Percentiles rank a stretch among this genome's conserved stretches.
Conservation (phyloP, 2,329 filamentous ascomycete genomes). For the Bipolaris victoriae region DNA sequence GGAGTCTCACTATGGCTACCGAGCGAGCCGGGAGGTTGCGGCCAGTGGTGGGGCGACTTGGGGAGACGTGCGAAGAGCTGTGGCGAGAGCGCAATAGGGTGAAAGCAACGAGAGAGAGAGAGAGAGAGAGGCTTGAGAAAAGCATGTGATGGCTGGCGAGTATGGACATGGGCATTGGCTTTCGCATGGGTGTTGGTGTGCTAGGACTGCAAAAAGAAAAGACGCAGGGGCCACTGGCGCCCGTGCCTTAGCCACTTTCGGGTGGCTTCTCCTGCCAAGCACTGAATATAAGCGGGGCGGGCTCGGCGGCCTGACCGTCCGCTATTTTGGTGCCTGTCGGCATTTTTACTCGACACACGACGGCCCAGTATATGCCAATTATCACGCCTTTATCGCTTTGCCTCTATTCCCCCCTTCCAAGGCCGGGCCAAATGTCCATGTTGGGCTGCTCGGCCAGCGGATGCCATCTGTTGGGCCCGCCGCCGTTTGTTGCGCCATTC, state of each 20-base stretch:
- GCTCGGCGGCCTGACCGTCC: conserved; percentile 19
- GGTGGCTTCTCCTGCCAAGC: conserved; percentile 43
- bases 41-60: conserved; percentile 9
- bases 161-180: neutral
- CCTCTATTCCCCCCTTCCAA: conserved; percentile 9
- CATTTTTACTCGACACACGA: neutral
- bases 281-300: conserved; percentile 14
- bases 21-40: conserved; percentile 6
- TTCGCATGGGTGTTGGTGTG: conserved; percentile 1
- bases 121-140: neutral
- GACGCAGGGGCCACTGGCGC: conserved; percentile 14
- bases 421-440: conserved; percentile 18
- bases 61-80: conserved; percentile 10
- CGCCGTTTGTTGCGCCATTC: neutral
- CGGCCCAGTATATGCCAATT: neutral
- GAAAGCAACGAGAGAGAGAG: no score
- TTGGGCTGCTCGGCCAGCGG: neutral
- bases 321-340: conserved; percentile 31
- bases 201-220: conserved; percentile 10
- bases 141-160: neutral
- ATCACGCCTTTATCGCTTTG: neutral
- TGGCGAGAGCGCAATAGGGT: neutral
- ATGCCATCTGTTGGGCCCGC: neutral
- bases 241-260: conserved; percentile 14
- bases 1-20: neutral